Evolutionary conservation across 805 yeast genomes (phyloP), one percentile per base, ranked within the genome.

Genomic region (Danielia oregonensis): DNA sequence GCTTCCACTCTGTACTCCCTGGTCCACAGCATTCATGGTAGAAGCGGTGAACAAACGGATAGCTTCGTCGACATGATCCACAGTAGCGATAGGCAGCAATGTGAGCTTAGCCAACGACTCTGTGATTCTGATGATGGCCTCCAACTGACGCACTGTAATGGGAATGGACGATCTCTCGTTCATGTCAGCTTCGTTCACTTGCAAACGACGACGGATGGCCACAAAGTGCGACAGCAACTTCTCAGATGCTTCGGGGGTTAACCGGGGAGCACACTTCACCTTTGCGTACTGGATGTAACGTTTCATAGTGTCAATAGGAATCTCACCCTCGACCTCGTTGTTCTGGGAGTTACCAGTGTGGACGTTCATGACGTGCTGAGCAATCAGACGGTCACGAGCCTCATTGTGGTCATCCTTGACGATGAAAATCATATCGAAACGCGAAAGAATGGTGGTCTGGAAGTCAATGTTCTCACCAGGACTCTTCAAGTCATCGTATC

Each of bases 401-500:
- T 82, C 86, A 55, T 88, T 82, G 60, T 93, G 97, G 35, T 85
- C 96, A 64, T 93, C 99, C 54, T 88, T 91, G 34, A 93, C 95
- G 50, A 93, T 86, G 63, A 87, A 93, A 52, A 93, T 93, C 97
- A 93, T 93, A 64, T 93, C 99, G 59, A 93, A 93, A 67, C 99
- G 83, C 9, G 98, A 93, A 60, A 93, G 70, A 62, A 93, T 85
- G 1, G 99, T 91, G 1, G 96, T 86, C 63, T 93, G 98, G 68
- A 93, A 93, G 60, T 93, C 99, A 51, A 93, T 91, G 54, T 93
- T 93, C 57, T 93, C 98, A 42, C 98, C 97, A 0, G 98, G 96
- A 24, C 95, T 80, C 61, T 88, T 91, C 71, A 85, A 76, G 44
- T 91, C 97, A 60, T 93, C 97, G 59, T 93, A 93, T 44, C 97